Evolutionary conservation across 1,139 yeast genomes (phyloP).

Genomic region (Geotrichum europaeum): DNA sequence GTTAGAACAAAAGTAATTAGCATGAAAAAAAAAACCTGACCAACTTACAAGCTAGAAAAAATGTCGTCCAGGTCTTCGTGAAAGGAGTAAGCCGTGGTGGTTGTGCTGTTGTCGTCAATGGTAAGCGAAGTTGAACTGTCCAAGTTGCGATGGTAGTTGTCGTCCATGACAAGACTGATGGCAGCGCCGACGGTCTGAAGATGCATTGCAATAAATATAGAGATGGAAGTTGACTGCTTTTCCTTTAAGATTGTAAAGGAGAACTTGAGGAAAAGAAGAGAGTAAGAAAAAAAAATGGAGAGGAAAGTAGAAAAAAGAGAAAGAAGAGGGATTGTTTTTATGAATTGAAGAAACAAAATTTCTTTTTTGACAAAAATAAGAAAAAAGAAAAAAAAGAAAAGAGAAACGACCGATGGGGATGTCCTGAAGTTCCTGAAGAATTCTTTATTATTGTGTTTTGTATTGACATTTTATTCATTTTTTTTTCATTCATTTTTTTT

Average conservation of each 20-base stretch:
- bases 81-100: not conserved
- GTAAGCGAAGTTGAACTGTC: not conserved
- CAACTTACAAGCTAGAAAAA: not conserved
- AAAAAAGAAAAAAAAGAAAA: too few relatives aligned
- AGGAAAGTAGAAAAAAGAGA: not conserved
- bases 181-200: constrained; percentile 7
- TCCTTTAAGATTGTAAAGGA: not conserved
- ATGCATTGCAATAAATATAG: not conserved
- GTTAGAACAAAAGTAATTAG: not conserved
- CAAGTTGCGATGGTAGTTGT: not conserved
- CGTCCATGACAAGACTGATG: constrained; percentile 6
- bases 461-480: too few relatives aligned
- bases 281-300: not conserved
- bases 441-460: not conserved
- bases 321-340: not conserved
- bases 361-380: too few relatives aligned
- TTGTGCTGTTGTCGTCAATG: not conserved
- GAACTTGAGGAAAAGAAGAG: not conserved
- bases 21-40: not conserved
- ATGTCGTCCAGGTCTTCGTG: constrained; percentile 1
- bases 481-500: not conserved
- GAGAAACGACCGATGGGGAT: too few relatives aligned
- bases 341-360: not conserved
- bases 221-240: not conserved
- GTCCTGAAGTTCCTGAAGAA: not conserved